phyloP scores from a whole-genome alignment of 768 basidiomycete genomes.

The Russula dissimulans region DNA sequence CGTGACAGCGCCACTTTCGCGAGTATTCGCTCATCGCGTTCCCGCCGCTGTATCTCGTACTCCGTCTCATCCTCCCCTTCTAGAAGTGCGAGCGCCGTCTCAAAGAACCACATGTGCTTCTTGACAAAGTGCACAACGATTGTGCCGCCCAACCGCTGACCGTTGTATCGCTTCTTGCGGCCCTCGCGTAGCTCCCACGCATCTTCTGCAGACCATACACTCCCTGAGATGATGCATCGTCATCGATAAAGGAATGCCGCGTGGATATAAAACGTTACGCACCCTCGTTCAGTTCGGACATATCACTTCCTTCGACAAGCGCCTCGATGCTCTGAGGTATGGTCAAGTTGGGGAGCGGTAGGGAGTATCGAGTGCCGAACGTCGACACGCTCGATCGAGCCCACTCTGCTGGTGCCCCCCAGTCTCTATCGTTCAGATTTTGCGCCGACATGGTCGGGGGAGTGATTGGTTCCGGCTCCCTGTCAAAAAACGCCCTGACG shows the following conservation, averaged over 20 bases:
- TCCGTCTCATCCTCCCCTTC: conserved; percentile 69
- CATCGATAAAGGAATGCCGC: not conserved
- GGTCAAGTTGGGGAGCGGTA: conserved; percentile 58
- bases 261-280: conserved; percentile 13
- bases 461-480: conserved; percentile 22
- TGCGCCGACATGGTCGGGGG: conserved; percentile 22
- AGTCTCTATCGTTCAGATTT: conserved; percentile 21
- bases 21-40: not conserved
- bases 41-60: conserved; percentile 22
- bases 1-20: not conserved
- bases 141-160: conserved; percentile 78
- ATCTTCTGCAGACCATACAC: conserved; percentile 47
- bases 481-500: conserved; percentile 45
- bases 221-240: conserved; percentile 32
- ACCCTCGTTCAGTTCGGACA: conserved; percentile 68
- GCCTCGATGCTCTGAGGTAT: conserved; percentile 75
- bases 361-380: conserved; percentile 68
- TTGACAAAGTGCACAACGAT: conserved; percentile 97
- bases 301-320: conserved; percentile 83
- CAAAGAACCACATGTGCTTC: conserved; percentile 92
- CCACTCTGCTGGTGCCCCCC: conserved; percentile 46
- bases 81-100: conserved; percentile 82
- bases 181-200: conserved; percentile 73
- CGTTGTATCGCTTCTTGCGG: conserved; percentile 50
- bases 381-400: conserved; percentile 79